These are phyloP conservation scores for Cystobasidiaceae sp. DNA, from an alignment of 1,284 basidiomycete species.

Conservation along the genomic window DNA sequence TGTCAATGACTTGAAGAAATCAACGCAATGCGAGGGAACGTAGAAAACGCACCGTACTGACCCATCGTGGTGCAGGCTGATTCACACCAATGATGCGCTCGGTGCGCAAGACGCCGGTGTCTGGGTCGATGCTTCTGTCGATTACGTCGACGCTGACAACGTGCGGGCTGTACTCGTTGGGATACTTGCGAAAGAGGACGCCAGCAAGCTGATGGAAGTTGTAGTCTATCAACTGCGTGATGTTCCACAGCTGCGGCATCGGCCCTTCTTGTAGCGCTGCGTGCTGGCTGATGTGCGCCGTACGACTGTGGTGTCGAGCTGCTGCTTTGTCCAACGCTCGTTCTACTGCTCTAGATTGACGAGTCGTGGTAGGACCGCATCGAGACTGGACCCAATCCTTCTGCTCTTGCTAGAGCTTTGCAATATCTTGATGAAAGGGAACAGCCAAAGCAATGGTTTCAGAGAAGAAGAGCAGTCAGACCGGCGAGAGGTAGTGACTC, in stretches of 20 bases:
- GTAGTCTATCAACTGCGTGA: slow-evolving; percentile 26
- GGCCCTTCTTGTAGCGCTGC: slow-evolving; percentile 28
- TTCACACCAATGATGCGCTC: slow-evolving; percentile 79
- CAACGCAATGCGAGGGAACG: too few species aligned
- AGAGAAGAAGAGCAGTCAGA: too few species aligned
- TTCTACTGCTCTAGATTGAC: too few species aligned
- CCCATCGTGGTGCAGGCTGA: slow-evolving; percentile 76
- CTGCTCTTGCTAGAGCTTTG: too few species aligned
- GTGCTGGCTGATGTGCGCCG: too few species aligned
- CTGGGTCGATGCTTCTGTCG: slow-evolving; percentile 71
- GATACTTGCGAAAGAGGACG: slow-evolving; percentile 27
- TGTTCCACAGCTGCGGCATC: slow-evolving; percentile 25
- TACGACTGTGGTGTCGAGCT: too few species aligned
- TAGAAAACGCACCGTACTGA: slow-evolving; percentile 62
- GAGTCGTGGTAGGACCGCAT: too few species aligned
- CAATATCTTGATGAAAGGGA: too few species aligned
- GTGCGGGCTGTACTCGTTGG: slow-evolving; percentile 46
- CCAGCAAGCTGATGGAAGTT: slow-evolving; percentile 24
- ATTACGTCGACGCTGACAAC: slow-evolving; percentile 86
- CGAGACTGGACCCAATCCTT: too few species aligned
- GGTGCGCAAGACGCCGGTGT: slow-evolving; percentile 79
- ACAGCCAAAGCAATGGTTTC: too few species aligned
- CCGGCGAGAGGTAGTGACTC: too few species aligned
- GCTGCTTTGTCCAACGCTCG: too few species aligned
- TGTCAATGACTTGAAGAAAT: background rate